phyloP scores from a whole-genome alignment of 2,329 filamentous ascomycete genomes.

The Fusarium pseudocircinatum region DNA sequence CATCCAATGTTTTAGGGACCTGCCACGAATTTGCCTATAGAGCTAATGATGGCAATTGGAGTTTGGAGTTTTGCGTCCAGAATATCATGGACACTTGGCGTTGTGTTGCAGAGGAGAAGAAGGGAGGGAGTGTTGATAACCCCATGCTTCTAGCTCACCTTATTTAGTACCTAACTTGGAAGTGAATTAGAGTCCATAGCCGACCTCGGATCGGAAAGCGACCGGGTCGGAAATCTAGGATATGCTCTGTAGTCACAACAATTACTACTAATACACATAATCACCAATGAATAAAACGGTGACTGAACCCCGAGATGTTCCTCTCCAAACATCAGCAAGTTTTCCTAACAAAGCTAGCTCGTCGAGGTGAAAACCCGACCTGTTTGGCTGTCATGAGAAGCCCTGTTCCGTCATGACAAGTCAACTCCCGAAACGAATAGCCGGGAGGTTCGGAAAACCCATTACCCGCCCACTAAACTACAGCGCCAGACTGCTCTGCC shows the following conservation, averaged over 20 bases:
- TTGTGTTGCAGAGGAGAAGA: not conserved
- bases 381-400: slow-evolving; percentile 18
- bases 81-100: slow-evolving; percentile 17
- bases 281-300: slow-evolving; percentile 18
- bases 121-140: not conserved
- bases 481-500: not conserved
- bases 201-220: slow-evolving; percentile 30
- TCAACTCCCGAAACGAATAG: slow-evolving; percentile 43
- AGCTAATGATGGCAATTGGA: not conserved
- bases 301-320: slow-evolving; percentile 29
- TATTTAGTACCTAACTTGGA: not conserved
- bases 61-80: slow-evolving; percentile 14
- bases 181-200: slow-evolving; percentile 3
- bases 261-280: slow-evolving; percentile 31
- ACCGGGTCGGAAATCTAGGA: slow-evolving; percentile 8
- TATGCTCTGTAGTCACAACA: slow-evolving; percentile 14
- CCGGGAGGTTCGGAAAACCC: slow-evolving; percentile 40
- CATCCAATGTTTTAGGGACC: not conserved
- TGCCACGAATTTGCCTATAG: not conserved
- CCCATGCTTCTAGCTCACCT: not conserved
- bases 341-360: slow-evolving; percentile 12
- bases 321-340: not conserved
- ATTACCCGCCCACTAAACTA: slow-evolving; percentile 38
- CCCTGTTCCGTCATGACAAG: slow-evolving; percentile 27
- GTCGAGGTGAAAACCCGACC: not conserved